phyloP scores from a whole-genome alignment of 2,329 filamentous ascomycete genomes.

The Paracamarosporium sp. region DNA sequence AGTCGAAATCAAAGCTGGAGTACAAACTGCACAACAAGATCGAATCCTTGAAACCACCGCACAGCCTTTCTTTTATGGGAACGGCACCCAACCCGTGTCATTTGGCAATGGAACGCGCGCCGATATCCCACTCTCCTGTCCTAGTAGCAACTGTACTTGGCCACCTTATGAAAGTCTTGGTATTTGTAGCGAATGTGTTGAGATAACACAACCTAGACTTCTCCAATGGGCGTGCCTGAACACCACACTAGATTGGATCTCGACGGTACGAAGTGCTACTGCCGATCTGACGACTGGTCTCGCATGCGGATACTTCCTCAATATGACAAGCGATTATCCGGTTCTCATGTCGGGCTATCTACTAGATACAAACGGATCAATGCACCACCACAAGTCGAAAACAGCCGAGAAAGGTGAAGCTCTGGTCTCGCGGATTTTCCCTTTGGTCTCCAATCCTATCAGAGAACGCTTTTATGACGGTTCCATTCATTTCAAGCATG shows the following conservation, averaged over 20 bases:
- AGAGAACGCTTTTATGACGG: not conserved
- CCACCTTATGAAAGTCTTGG: slow-evolving; percentile 31
- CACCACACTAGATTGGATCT: slow-evolving; percentile 23
- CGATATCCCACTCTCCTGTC: slow-evolving; percentile 34
- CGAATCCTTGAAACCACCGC: slow-evolving; percentile 4
- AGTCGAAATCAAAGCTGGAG: not conserved
- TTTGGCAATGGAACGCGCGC: slow-evolving; percentile 33
- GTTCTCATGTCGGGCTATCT: slow-evolving; percentile 29
- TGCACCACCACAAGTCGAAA: no score
- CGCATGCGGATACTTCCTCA: slow-evolving; percentile 36
- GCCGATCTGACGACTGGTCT: slow-evolving; percentile 23
- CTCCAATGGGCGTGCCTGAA: slow-evolving; percentile 18
- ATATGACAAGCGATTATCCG: slow-evolving; percentile 16
- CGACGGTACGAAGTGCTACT: slow-evolving; percentile 3
- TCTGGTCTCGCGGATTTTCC: slow-evolving; percentile 18
- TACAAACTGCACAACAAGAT: not conserved
- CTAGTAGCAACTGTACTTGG: slow-evolving; percentile 39
- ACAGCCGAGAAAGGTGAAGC: slow-evolving; percentile 14
- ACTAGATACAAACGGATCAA: not conserved
- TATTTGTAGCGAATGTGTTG: slow-evolving; percentile 31
- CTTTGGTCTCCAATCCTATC: slow-evolving; percentile 14
- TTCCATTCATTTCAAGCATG: slow-evolving; percentile 20
- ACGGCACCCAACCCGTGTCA: slow-evolving; percentile 23
- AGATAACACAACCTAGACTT: slow-evolving; percentile 9
- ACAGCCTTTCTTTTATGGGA: slow-evolving; percentile 18